Evolutionary conservation across 2,329 filamentous ascomycete species (phyloP).

Genomic region (Aspergillus alliaceus): DNA sequence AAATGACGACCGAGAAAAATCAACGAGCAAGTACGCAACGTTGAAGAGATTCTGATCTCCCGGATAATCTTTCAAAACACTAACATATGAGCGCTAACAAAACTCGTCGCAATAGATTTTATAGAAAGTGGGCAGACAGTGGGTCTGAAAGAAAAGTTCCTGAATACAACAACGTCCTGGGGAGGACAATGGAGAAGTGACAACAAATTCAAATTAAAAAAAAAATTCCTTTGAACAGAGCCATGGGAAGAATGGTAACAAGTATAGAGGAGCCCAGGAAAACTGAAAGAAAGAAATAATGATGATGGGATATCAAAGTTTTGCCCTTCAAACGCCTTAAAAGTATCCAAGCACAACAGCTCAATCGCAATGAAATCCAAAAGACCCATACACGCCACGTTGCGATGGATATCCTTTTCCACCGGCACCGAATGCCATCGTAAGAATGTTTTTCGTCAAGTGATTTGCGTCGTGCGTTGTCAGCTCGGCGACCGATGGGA

Average conservation of each 20-base stretch:
- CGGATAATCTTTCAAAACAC: too few species aligned
- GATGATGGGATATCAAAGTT: constrained; percentile 1
- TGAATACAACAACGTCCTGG: too few species aligned
- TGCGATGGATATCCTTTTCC: not conserved
- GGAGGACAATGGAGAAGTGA: too few species aligned
- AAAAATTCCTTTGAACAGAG: not conserved
- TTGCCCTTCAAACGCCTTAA: not conserved
- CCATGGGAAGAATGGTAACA: not conserved
- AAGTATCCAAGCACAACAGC: not conserved
- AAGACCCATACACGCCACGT: not conserved
- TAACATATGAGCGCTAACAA: too few species aligned
- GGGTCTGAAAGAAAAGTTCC: too few species aligned
- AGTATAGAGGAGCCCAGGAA: not conserved
- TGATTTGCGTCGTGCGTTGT: not conserved
- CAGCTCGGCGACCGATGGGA: not conserved
- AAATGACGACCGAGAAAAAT: too few species aligned
- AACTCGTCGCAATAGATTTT: too few species aligned
- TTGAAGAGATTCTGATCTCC: too few species aligned
- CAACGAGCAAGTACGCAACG: too few species aligned
- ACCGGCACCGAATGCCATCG: not conserved
- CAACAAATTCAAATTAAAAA: not conserved
- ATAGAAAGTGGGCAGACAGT: too few species aligned
- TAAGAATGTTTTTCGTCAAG: not conserved
- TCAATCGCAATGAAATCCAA: not conserved
- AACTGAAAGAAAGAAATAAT: not conserved